Base-by-base conservation (phyloP, 805 yeast species). In the Clavispora carvajalis region DNA sequence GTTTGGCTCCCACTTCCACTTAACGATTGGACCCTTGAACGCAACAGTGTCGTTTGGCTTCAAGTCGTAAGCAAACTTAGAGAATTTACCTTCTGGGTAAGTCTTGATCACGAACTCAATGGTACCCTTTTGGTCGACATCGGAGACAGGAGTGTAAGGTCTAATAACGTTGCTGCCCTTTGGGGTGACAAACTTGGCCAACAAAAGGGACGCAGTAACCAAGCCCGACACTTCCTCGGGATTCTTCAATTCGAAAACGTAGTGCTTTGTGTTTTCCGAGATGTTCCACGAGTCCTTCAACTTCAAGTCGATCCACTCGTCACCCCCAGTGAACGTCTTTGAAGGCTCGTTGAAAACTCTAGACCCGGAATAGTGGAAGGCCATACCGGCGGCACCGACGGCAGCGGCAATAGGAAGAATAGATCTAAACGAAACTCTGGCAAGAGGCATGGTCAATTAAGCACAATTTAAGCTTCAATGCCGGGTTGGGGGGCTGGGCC, bases 1-100 rank as follows among this genome's bases (percentile, higher is more conserved):
- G 74, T 93, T 91, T 53, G 91, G 84, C 55, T 76, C 76, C 88
- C 95, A 87, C 61, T 83, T 79, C 86, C 93, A 90, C 74, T 93
- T 93, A 57, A 75, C 72, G 51, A 89, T 76, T 50, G 98, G 98
- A 37, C 99, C 99, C 73, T 89, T 91, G 76, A 93, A 85, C 8
- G 95, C 68, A 41, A 93, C 74, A 38, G 89, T 78, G 57, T 93
- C 98, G 55, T 83, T 77, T 45, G 76, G 79, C 64, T 84, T 80
- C 60, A 91, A 77, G 45, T 65, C 65, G 61, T 74, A 77, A 44
- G 88, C 65, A 67, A 87, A 93, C 58, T 71, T 70, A 39, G 91
- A 77, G 79, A 89, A 80, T 68, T 85, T 84, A 56, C 98, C 97
- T 41, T 73, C 77, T 38, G 81, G 84, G 70, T 93, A 93, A 47